These are phyloP conservation scores for Juglanconis oblonga DNA, from an alignment of 2,329 filamentous ascomycete genomes.

Conservation along the genomic window DNA sequence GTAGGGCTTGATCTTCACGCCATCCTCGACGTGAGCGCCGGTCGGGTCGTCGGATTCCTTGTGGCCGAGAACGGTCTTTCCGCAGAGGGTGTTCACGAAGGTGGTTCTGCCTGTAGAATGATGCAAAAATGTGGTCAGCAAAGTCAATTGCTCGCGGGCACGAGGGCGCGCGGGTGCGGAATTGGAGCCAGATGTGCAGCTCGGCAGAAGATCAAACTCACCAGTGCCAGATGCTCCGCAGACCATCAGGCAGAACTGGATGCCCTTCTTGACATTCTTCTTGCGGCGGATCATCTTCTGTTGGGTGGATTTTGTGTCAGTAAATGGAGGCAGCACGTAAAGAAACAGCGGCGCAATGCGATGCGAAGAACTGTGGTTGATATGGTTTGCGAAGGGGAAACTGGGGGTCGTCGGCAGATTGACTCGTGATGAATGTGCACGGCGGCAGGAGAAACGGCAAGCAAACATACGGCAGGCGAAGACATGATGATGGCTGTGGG, in stretches of 20 bases:
- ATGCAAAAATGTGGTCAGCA: conserved; percentile 12
- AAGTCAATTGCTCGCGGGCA: conserved; percentile 14
- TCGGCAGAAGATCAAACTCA: conserved; percentile 45
- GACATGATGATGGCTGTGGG: conserved; percentile 23
- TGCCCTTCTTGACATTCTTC: conserved; percentile 99
- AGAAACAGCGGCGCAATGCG: conserved; percentile 14
- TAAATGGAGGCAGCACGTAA: conserved; percentile 18
- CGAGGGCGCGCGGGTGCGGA: conserved; percentile 5
- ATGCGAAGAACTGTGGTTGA: not conserved
- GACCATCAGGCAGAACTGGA: conserved; percentile 99
- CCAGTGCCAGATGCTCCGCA: conserved; percentile 98
- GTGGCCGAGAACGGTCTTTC: conserved; percentile 83
- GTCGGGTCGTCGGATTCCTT: conserved; percentile 91
- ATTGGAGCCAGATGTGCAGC: not conserved
- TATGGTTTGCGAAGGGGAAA: not conserved
- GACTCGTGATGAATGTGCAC: not conserved
- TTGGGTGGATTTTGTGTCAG: conserved; percentile 25
- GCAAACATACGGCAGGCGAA: conserved; percentile 22
- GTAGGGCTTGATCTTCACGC: conserved; percentile 97
- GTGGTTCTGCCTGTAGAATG: conserved; percentile 77
- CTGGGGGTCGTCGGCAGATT: not conserved
- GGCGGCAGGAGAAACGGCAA: conserved; percentile 8
- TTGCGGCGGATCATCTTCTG: conserved; percentile 97
- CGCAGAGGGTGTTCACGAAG: conserved; percentile 99
- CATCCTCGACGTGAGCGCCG: conserved; percentile 89